Evolutionary conservation across 2,329 filamentous ascomycete genomes (phyloP).

Genomic region (Colletotrichum abscissum): DNA sequence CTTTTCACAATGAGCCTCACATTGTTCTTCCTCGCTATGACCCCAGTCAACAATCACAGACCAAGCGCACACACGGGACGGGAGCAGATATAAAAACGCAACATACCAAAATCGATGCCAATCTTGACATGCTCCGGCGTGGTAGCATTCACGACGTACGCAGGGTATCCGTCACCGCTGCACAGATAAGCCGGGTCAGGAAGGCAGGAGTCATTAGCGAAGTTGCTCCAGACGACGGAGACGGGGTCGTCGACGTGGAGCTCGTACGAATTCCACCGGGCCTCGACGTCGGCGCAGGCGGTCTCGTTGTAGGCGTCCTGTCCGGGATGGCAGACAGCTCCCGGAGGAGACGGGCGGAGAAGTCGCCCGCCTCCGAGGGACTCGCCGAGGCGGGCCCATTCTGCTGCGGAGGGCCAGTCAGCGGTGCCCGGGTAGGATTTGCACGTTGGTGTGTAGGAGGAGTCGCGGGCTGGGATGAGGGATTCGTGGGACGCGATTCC

Average conservation of each 20-base stretch:
- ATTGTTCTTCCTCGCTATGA: conserved; percentile 48
- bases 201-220: conserved; percentile 62
- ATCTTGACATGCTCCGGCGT: conserved; percentile 46
- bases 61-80: neutral
- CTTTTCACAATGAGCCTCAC: conserved; percentile 55
- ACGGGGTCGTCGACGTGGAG: conserved; percentile 50
- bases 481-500: neutral
- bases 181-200: conserved; percentile 52
- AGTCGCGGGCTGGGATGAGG: neutral
- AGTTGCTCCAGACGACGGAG: conserved; percentile 53
- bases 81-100: neutral
- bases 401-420: conserved; percentile 58
- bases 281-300: conserved; percentile 43
- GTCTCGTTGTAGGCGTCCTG: conserved; percentile 44
- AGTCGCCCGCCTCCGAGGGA: conserved; percentile 53
- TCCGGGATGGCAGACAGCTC: conserved; percentile 55
- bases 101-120: conserved; percentile 55
- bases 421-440: conserved; percentile 59
- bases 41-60: conserved; percentile 38
- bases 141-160: conserved; percentile 50
- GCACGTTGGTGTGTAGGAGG: conserved; percentile 44
- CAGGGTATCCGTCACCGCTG: conserved; percentile 45
- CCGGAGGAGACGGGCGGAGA: conserved; percentile 55
- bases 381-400: conserved; percentile 59
- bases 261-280: conserved; percentile 34